Evolutionary conservation across 176 grass and related monocot genomes (phyloP).

Genomic region (Tillandsia fasciculata): DNA sequence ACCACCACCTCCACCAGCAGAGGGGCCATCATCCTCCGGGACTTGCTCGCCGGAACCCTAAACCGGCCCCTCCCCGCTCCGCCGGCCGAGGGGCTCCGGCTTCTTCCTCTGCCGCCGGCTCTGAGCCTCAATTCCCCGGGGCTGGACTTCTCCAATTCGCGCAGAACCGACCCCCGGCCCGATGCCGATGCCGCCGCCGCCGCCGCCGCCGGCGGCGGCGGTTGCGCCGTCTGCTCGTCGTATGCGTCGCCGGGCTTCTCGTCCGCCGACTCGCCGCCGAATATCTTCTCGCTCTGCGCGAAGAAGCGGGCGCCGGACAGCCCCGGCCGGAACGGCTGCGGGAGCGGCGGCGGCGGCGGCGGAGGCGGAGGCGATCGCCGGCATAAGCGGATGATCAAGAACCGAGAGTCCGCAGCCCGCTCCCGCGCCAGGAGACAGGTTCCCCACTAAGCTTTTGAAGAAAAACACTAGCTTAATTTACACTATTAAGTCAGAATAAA

Average conservation of each 20-base stretch:
- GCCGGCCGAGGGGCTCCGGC: background rate
- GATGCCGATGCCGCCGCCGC: background rate
- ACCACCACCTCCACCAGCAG: background rate
- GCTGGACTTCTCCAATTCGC: background rate
- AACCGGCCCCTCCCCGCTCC: constrained; percentile 6
- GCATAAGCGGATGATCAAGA: constrained; percentile 26
- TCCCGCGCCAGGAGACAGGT: constrained; percentile 28
- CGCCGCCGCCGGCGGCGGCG: constrained; percentile 6
- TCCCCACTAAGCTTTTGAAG: background rate
- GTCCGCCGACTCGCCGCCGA: background rate
- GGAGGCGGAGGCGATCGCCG: constrained; percentile 5
- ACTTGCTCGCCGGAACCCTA: constrained; percentile 25
- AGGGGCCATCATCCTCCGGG: constrained; percentile 24
- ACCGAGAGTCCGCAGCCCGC: constrained; percentile 22
- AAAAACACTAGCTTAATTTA: no score
- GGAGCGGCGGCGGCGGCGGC: background rate
- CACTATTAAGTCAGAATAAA: background rate
- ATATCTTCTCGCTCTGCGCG: constrained; percentile 18
- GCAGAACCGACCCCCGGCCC: background rate
- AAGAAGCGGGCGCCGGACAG: constrained; percentile 11
- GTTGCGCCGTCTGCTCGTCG: background rate
- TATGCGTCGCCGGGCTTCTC: constrained; percentile 11
- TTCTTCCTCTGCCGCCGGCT: background rate
- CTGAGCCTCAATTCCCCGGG: background rate
- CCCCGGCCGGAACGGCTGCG: background rate